phyloP scores from a whole-genome alignment of 2,329 filamentous ascomycete species.

The Leptoxyphium fumago region DNA sequence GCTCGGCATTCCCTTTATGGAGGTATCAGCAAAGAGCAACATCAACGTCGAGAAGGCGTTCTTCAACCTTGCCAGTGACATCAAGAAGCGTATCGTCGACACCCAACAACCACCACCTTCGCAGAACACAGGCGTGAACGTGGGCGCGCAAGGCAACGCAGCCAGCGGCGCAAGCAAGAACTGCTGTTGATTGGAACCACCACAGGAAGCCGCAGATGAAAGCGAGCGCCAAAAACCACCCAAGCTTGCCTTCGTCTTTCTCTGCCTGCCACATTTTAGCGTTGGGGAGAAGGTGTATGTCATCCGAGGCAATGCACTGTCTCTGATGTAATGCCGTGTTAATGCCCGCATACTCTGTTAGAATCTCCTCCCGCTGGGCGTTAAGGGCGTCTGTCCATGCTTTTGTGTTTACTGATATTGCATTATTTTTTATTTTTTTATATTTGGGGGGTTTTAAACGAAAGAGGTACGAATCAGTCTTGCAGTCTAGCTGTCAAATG shows the following conservation, averaged over 20 bases:
- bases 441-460: background rate
- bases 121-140: constrained; percentile 37
- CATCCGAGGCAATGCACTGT: too few species aligned
- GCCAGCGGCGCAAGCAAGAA: constrained; percentile 22
- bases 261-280: too few species aligned
- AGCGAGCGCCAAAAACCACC: too few species aligned
- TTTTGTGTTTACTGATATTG: too few species aligned
- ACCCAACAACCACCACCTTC: constrained; percentile 59
- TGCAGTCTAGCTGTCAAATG: background rate
- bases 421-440: background rate
- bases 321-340: too few species aligned
- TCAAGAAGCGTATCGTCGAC: constrained; percentile 97
- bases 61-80: constrained; percentile 84
- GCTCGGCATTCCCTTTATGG: constrained; percentile 93
- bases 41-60: constrained; percentile 99
- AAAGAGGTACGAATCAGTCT: background rate
- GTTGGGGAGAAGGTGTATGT: too few species aligned
- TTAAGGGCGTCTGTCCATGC: background rate
- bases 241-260: too few species aligned
- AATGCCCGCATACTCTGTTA: too few species aligned
- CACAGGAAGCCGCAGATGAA: too few species aligned
- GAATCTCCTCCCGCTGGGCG: background rate
- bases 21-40: constrained; percentile 97
- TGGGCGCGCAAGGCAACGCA: constrained; percentile 13
- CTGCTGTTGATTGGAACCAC: constrained; percentile 48